phyloP scores from a whole-genome alignment of 768 basidiomycete genomes.

The Pleurotus tuber-regium region DNA sequence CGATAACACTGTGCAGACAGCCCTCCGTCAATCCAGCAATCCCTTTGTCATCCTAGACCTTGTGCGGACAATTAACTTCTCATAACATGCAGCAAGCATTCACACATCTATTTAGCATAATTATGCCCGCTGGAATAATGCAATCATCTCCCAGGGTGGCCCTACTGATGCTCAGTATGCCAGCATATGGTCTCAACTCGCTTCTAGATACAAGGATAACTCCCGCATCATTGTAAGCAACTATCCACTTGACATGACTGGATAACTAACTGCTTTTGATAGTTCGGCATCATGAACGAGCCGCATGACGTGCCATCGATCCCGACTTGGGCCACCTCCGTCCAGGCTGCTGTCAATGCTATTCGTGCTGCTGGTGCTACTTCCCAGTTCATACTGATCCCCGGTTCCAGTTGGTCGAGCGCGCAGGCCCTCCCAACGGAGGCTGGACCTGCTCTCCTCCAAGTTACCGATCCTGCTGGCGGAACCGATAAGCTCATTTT shows the following conservation, averaged over 20 bases:
- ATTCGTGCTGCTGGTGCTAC: conserved; percentile 57
- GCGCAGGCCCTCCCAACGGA: conserved; percentile 36
- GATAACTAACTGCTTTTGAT: not conserved
- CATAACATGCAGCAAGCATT: too few species aligned
- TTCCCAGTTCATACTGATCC: conserved; percentile 52
- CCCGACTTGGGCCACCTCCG: conserved; percentile 41
- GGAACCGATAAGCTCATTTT: conserved; percentile 44
- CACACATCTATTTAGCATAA: conserved; percentile 49
- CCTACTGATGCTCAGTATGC: conserved; percentile 52
- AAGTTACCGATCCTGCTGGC: conserved; percentile 41
- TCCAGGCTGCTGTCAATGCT: conserved; percentile 56
- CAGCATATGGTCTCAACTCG: conserved; percentile 50
- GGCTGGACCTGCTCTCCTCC: conserved; percentile 41
- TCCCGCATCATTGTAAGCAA: conserved; percentile 37
- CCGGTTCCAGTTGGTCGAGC: conserved; percentile 35
- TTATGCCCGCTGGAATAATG: conserved; percentile 57
- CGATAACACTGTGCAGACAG: conserved; percentile 47
- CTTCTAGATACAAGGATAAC: conserved; percentile 42
- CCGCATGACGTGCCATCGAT: conserved; percentile 52
- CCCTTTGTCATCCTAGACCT: conserved; percentile 52
- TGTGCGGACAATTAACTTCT: conserved; percentile 21
- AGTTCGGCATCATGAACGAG: conserved; percentile 52
- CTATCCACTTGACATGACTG: conserved; percentile 15
- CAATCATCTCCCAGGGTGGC: conserved; percentile 56
- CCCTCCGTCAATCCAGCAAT: conserved; percentile 35